Conservation (phyloP, 2,329 filamentous ascomycete species). For the Neofusicoccum laricinum region DNA sequence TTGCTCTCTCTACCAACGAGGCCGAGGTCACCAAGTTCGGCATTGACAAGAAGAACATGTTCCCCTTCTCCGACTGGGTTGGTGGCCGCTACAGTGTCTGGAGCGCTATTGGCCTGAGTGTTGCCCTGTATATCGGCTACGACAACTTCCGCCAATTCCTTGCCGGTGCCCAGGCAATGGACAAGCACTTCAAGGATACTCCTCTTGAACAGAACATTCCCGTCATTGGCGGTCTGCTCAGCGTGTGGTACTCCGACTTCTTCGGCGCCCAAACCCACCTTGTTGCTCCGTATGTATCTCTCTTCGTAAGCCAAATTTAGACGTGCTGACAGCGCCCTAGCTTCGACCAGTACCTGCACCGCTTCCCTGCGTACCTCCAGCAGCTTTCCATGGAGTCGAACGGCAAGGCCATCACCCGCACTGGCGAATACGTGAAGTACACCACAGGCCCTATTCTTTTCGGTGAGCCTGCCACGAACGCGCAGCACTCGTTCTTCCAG, state of each 20-base stretch:
- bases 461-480: conserved; percentile 97
- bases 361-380: conserved; percentile 98
- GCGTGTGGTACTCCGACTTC: conserved; percentile 99
- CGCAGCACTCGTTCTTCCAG: conserved; percentile 99
- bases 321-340: conserved; percentile 41
- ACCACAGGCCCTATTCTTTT: conserved; percentile 95
- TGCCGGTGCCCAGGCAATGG: conserved; percentile 92
- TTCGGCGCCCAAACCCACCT: conserved; percentile 97
- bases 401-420: conserved; percentile 92
- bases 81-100: conserved; percentile 98
- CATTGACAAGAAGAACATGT: conserved; percentile 99
- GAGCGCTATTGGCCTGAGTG: conserved; percentile 95
- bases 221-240: conserved; percentile 83
- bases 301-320: no score
- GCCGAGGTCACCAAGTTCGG: conserved; percentile 95
- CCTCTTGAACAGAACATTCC: conserved; percentile 95
- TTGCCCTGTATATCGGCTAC: conserved; percentile 91
- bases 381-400: conserved; percentile 99
- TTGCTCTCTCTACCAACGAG: conserved; percentile 95
- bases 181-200: conserved; percentile 92
- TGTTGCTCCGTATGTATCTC: conserved; percentile 74
- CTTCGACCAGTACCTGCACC: conserved; percentile 98
- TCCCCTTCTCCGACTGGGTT: conserved; percentile 98
- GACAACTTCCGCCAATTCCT: conserved; percentile 98
- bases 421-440: conserved; percentile 87